Evolutionary conservation across 148 eudicot genomes (phyloP), one percentile per base, ranked within the genome.

Genomic region (Nepenthes mirabilis): DNA sequence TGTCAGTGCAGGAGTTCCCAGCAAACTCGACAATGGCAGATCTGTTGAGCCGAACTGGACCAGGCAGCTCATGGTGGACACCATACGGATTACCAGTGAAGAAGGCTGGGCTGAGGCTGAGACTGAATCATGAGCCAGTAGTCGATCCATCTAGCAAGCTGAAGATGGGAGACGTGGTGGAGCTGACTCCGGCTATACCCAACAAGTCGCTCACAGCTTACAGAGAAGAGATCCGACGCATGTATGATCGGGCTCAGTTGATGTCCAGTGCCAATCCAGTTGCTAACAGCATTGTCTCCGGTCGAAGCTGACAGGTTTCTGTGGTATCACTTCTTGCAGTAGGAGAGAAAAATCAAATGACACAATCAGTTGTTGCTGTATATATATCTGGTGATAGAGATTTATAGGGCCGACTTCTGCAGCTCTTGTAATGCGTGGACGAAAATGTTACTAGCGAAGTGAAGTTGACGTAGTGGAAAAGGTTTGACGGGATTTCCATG

Each of bases 151-250:
- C 70, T 34, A 77, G 82, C 78, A 80, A 77, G 70, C 76, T 93
- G 60, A 86, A 80, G 73, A 93, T 88, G 96, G 98, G 98, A 11
- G 98, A 88, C 56, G 95, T 93, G 5, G 77, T 93, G 37, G 98
- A 88, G 76, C 79, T 93, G 13, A 80, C 84, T 37, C 96, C 95
- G 7, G 79, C 87, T 36, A 77, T 93, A 61, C 91, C 96, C 1
- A 80, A 82, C 58, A 88, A 82, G 67, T 88, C 96, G 1, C 72
- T 91, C 66, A 65, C 70, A 0, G 87, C 75, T 49, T 86, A 82
- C 83, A 76, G 96, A 73, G 94, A 91, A 73, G 91, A 85, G 81
- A 88, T 91, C 53, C 90, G 86, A 61, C 90, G 98, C 33, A 88
- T 93, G 96, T 93, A 93, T 55, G 65, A 82, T 70, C 61, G 77